These are phyloP conservation scores for Kwoniella shivajii DNA, from an alignment of 1,284 basidiomycete genomes.

Conservation along the genomic window DNA sequence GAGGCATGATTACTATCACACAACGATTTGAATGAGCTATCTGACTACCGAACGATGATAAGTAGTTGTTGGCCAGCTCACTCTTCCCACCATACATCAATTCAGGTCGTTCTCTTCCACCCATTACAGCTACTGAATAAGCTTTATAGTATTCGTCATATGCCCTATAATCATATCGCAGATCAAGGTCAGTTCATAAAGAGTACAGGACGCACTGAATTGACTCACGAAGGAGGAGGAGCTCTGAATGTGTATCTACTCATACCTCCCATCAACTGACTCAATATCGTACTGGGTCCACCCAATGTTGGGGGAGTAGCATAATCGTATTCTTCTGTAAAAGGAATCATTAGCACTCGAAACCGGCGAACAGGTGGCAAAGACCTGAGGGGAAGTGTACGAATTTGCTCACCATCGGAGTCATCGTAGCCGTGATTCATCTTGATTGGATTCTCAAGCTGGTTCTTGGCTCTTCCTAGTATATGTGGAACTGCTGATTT, in stretches of 20 bases:
- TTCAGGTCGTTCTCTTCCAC: constrained; percentile 49
- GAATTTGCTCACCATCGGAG: constrained; percentile 36
- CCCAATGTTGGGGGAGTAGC: constrained; percentile 18
- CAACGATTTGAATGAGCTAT: constrained; percentile 10
- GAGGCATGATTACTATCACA: constrained; percentile 88
- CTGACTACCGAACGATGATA: background rate
- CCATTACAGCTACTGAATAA: constrained; percentile 55
- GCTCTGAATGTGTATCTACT: constrained; percentile 19
- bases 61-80: constrained; percentile 56
- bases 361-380: constrained; percentile 1
- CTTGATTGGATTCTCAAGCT: constrained; percentile 11
- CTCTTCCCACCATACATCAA: constrained; percentile 86
- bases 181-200: constrained; percentile 9
- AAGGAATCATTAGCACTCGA: background rate
- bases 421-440: constrained; percentile 55
- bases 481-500: background rate
- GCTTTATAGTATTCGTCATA: constrained; percentile 56
- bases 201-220: background rate
- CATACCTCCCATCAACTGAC: constrained; percentile 35
- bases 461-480: background rate
- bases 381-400: background rate
- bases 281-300: constrained; percentile 33
- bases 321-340: constrained; percentile 21
- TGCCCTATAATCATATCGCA: constrained; percentile 24
- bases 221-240: constrained; percentile 33